phyloP scores from a whole-genome alignment of 73 alveolate genomes.

The Uronychia setigera region DNA sequence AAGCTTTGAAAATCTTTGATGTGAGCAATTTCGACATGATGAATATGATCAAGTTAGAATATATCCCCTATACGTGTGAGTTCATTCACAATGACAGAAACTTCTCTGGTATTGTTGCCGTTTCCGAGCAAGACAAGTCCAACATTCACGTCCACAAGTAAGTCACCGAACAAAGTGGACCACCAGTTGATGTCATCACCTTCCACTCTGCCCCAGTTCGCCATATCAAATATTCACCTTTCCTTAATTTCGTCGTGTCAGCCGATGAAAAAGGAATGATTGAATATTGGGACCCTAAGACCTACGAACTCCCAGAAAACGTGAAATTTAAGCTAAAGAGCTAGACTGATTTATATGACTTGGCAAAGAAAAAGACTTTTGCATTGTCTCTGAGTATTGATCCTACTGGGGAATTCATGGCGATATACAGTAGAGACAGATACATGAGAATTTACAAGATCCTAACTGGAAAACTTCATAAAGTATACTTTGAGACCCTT shows the following conservation, averaged over 20 bases:
- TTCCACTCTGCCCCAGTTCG: constrained; percentile 79
- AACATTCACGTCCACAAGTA: constrained; percentile 54
- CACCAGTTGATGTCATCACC: constrained; percentile 47
- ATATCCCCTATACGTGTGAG: constrained; percentile 78
- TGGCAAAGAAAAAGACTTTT: constrained; percentile 52
- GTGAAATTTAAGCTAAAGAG: constrained; percentile 66
- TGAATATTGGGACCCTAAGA: constrained; percentile 84
- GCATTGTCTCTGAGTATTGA: constrained; percentile 49
- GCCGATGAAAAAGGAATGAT: constrained; percentile 84
- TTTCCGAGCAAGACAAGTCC: constrained; percentile 71
- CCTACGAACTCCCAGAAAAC: constrained; percentile 71
- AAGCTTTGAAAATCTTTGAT: constrained; percentile 88
- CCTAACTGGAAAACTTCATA: constrained; percentile 60
- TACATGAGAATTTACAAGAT: constrained; percentile 48
- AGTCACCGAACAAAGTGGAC: constrained; percentile 56
- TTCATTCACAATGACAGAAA: constrained; percentile 65
- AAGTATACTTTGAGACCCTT: constrained; percentile 55
- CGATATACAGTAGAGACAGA: constrained; percentile 49
- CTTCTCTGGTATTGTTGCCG: constrained; percentile 66
- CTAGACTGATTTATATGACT: constrained; percentile 87
- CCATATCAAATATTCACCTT: constrained; percentile 59
- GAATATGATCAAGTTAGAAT: constrained; percentile 75
- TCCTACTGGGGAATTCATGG: constrained; percentile 33
- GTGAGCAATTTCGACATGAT: constrained; percentile 80
- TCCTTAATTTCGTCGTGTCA: constrained; percentile 67